These are phyloP conservation scores for Mycena venus DNA, from an alignment of 768 basidiomycete genomes.

Conservation along the genomic window DNA sequence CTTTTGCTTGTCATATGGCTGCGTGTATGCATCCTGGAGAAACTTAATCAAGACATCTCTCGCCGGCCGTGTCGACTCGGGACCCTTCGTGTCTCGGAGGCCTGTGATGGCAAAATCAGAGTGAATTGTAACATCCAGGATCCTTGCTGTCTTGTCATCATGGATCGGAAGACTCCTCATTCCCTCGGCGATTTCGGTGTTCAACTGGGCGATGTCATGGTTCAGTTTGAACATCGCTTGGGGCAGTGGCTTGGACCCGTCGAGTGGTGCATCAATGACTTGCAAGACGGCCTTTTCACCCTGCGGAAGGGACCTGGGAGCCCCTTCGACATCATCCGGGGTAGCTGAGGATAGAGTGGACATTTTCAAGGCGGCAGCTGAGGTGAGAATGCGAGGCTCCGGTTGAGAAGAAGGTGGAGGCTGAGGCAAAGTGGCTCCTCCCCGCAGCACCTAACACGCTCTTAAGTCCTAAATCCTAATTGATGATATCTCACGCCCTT, in stretches of 20 bases:
- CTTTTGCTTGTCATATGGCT: slow-evolving; percentile 12
- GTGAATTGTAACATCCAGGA: slow-evolving; percentile 21
- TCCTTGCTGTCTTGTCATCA: slow-evolving; percentile 14
- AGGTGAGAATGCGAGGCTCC: slow-evolving; percentile 15
- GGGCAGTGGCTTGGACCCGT: slow-evolving; percentile 12
- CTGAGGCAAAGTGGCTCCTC: slow-evolving; percentile 12
- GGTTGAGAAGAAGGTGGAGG: no score
- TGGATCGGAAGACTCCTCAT: slow-evolving; percentile 16
- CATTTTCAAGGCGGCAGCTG: slow-evolving; percentile 13
- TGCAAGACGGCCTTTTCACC: slow-evolving; percentile 20
- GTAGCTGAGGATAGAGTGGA: slow-evolving; percentile 14
- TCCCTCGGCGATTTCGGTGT: slow-evolving; percentile 19
- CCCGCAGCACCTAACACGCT: slow-evolving; percentile 15
- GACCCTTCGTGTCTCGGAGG: slow-evolving; percentile 21
- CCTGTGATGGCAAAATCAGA: slow-evolving; percentile 18
- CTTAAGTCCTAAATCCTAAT: slow-evolving; percentile 16
- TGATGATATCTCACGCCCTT: slow-evolving; percentile 15
- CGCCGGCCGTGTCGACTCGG: slow-evolving; percentile 21
- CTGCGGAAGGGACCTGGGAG: slow-evolving; percentile 11
- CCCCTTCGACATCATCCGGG: slow-evolving; percentile 17
- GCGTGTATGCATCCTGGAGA: slow-evolving; percentile 19
- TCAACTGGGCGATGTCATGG: slow-evolving; percentile 12
- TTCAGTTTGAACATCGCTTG: slow-evolving; percentile 19
- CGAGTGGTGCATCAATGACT: slow-evolving; percentile 20
- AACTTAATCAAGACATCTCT: slow-evolving; percentile 17